These are phyloP conservation scores for Leptodermis oblonga DNA, from an alignment of 257 asterid genomes.

Conservation along the genomic window DNA sequence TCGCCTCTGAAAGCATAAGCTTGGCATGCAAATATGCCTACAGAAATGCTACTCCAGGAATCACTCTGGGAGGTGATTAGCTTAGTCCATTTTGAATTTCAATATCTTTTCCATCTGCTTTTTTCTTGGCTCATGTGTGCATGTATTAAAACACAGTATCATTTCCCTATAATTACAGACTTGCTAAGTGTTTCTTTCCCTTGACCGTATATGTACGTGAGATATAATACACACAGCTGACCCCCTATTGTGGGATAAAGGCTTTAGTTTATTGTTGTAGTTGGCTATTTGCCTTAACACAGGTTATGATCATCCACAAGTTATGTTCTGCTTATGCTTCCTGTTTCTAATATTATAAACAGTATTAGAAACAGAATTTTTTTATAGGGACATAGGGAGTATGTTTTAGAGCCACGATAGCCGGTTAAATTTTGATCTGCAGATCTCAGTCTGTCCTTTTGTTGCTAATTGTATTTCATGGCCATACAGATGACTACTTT, in stretches of 20 bases:
- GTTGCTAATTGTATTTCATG: neutral
- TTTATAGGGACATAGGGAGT: too few relatives aligned
- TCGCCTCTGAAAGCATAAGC: constrained; percentile 80
- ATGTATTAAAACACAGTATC: neutral
- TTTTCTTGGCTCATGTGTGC: neutral
- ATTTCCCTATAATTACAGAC: neutral
- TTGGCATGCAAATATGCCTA: constrained; percentile 83
- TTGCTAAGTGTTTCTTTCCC: neutral
- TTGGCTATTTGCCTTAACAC: too few relatives aligned
- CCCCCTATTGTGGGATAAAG: too few relatives aligned
- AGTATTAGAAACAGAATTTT: too few relatives aligned
- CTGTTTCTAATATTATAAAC: too few relatives aligned
- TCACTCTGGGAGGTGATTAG: constrained; percentile 67
- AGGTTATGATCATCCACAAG: too few relatives aligned
- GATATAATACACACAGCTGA: too few relatives aligned
- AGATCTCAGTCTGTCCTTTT: neutral
- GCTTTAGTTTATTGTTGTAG: too few relatives aligned
- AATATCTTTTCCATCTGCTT: neutral
- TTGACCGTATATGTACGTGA: too few relatives aligned
- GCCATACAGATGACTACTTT: constrained; percentile 67
- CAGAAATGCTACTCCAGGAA: constrained; percentile 95
- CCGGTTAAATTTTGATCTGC: neutral
- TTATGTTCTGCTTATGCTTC: too few relatives aligned
- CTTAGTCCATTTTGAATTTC: neutral
- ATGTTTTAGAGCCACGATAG: neutral